Base-by-base conservation (phyloP, 2,329 filamentous ascomycete species). In the Proliferodiscus dingleyae region DNA sequence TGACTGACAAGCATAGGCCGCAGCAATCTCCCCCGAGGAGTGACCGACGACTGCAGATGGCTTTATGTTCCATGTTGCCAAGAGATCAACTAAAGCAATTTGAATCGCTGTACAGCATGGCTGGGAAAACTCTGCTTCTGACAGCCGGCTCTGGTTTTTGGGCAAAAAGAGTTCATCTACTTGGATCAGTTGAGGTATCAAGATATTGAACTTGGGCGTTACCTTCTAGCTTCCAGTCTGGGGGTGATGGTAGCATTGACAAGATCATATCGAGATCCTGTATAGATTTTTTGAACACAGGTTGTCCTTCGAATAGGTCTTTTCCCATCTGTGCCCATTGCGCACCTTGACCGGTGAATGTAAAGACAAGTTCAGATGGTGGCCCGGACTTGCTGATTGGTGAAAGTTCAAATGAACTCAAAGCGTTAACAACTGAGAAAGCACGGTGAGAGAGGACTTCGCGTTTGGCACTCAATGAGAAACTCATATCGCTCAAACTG, bases 21-120 rank as follows among this genome's bases (percentile, higher is more conserved):
- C 71, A 2, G 57, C 69, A 18, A 73, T 71, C 45, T 74, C 71
- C 9, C 71, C 71, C 3, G 46, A 52, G 1, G 57, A 61, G 38
- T 62, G 59, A 7, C 59, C 55, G 11, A 57, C 47, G n/a, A 33
- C 67, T 1, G 59, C 62, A 0, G 51, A 41, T 0, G 43, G 11
- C 10, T 24, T 13, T 6, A 30, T 15, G 15, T 18, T 10, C 8
- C 24, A 8, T 2, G 40, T 26, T 24, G 44, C 15, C 21, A 41
- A 59, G 3, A 75, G 60, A 7, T 68, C 59, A 0, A 68, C 65
- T 2, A 75, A 52, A 1, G 64, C 45, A 32, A 76, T 58, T 52
- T 76, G 43, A n/a, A 54, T 10, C 1, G 38, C 50, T 4, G 37
- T 42, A 5, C 30, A 46, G 9, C 50, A 33, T 2, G 48, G 43